These are phyloP conservation scores for Penicillium hesseltinei DNA, from an alignment of 2,329 filamentous ascomycete species.

Conservation along the genomic window DNA sequence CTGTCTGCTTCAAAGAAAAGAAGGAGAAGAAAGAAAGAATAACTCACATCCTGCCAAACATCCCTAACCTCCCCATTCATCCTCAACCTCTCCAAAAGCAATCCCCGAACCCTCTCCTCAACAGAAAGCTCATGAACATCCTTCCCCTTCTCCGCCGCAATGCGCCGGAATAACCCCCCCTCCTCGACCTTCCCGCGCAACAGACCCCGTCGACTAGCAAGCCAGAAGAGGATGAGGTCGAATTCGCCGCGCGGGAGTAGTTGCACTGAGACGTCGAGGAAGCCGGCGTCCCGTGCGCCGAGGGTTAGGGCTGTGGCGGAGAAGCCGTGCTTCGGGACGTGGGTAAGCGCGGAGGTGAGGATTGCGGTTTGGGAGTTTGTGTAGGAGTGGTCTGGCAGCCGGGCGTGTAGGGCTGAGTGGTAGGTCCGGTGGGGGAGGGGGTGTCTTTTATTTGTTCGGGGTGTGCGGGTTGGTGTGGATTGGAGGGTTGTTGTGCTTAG, in stretches of 20 bases:
- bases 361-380: constrained; percentile 67
- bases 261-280: constrained; percentile 80
- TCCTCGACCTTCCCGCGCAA: constrained; percentile 38
- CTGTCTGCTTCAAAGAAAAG: not conserved
- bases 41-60: constrained; percentile 79
- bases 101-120: constrained; percentile 63
- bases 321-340: constrained; percentile 83
- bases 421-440: constrained; percentile 48
- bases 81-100: constrained; percentile 74
- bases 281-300: constrained; percentile 80
- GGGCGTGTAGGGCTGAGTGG: constrained; percentile 71
- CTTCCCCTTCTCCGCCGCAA: constrained; percentile 9
- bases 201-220: constrained; percentile 41
- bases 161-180: constrained; percentile 24
- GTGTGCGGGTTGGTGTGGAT: not conserved
- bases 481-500: not conserved
- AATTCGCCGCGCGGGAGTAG: constrained; percentile 78
- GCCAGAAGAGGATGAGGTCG: constrained; percentile 63
- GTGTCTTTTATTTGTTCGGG: not conserved
- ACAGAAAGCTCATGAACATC: constrained; percentile 44
- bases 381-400: constrained; percentile 58
- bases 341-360: constrained; percentile 73
- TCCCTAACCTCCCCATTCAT: constrained; percentile 71
- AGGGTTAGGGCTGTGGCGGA: constrained; percentile 68
- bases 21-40: not conserved